Percentiles rank a stretch among this genome's conserved stretches.
These are phyloP conservation scores for Jaenimonas drosophilae DNA, from an alignment of 208 protist species.

Conservation along the genomic window DNA sequence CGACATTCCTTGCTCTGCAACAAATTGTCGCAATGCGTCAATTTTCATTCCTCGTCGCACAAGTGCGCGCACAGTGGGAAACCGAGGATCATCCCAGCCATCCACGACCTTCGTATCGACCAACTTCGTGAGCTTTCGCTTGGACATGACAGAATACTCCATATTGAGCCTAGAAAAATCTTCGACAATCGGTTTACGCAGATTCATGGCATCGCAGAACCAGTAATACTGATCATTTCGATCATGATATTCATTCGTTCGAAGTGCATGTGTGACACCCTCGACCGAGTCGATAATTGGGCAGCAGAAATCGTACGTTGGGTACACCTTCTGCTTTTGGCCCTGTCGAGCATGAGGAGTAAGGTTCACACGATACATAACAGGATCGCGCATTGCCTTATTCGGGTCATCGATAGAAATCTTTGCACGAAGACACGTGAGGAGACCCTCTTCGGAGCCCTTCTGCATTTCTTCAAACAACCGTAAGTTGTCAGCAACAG, in stretches of 20 bases:
- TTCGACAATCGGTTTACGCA: slow-evolving; percentile 87
- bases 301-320: slow-evolving; percentile 99
- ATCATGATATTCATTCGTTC: slow-evolving; percentile 98
- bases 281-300: slow-evolving; percentile 98
- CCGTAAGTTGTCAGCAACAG: slow-evolving; percentile 93
- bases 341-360: slow-evolving; percentile 90
- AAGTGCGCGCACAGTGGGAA: slow-evolving; percentile 97
- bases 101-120: slow-evolving; percentile 94
- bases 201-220: slow-evolving; percentile 89
- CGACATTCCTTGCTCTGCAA: slow-evolving; percentile 95
- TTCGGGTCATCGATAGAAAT: slow-evolving; percentile 94
- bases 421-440: slow-evolving; percentile 95
- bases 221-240: slow-evolving; percentile 97
- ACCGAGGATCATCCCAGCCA: slow-evolving; percentile 98
- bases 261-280: slow-evolving; percentile 98
- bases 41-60: slow-evolving; percentile 96
- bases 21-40: slow-evolving; percentile 93
- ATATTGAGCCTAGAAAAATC: slow-evolving; percentile 99
- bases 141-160: slow-evolving; percentile 97
- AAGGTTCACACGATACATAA: slow-evolving; percentile 94
- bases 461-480: slow-evolving; percentile 95
- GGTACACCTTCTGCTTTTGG: slow-evolving; percentile 92
- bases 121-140: slow-evolving; percentile 97
- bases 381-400: slow-evolving; percentile 96
- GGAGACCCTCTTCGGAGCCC: slow-evolving; percentile 75